Evolutionary conservation across 2,329 filamentous ascomycete genomes (phyloP), one percentile per base, ranked within the genome.

Genomic region (Diplodia corticola): DNA sequence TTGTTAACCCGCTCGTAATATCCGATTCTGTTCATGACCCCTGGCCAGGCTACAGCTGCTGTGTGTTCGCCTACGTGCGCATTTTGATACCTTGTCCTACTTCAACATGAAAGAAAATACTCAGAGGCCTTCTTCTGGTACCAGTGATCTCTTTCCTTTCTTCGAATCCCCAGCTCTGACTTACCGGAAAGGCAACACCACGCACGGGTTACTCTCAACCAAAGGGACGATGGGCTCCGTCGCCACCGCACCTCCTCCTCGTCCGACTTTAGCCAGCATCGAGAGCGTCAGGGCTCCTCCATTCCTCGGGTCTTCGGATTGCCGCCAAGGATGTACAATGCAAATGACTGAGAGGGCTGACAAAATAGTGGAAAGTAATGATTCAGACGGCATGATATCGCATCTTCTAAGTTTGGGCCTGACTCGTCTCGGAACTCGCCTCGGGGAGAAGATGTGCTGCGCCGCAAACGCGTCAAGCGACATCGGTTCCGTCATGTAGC

Each of bases 1-100:
- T 61, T 37, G 44, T 49, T 61, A 61, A 61, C 50, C 17, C 15
- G 24, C n/a, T 10, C 40, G 40, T 61, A 61, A 61, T 37, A 35
- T 44, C 15, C 15, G 28, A 44, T 33, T 9, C 22, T 37, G 10
- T 26, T 59, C 51, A 44, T 10, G 5, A 9, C 13, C 3, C 1
- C 3, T 10, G 40, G 40, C 7, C n/a, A n/a, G n/a, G 17, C 40
- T 9, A 10, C 4, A 44, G 40, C 6, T 20, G 3, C 5, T 48
- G n/a, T 13, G 33, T 60, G 5, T 28, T 35, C 9, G 15, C 9
- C n/a, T 12, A 3, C 24, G n/a, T 30, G 3, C 3, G 20, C 13
- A 2, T 9, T 20, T 48, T 15, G 15, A 24, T 26, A 30, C 15
- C 4, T 13, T 44, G 9, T 35, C 33, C 7, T 12, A 10, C 33